Base-by-base conservation (phyloP, 75 land plant genomes). In the Isoetes taiwanensis region DNA sequence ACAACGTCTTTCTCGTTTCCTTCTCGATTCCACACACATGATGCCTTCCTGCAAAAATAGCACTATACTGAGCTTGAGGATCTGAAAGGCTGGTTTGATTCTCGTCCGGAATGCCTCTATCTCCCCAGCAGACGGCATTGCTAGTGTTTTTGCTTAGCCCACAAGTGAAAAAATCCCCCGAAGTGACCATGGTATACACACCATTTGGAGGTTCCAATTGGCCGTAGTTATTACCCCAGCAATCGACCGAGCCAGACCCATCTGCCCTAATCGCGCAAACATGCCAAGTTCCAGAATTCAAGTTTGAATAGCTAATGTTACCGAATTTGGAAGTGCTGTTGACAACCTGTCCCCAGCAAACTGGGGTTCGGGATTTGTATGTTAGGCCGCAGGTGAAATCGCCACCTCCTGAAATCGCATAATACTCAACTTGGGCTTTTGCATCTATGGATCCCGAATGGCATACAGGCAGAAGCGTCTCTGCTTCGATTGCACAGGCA, bases 111-210 rank as follows among this genome's bases (percentile, higher is more conserved):
- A 75, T 66, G 2, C 19, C 19, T 0, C 17, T n/a, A 3, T 58
- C 61, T 24, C 81, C 85, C 81, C 85, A 81, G 28, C 85, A 81
- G 8, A 62, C 21, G 27, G 70, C 31, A n/a, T 61, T 65, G 0
- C 75, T 71, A 6, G 58, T 70, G 6, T 70, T 62, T 17, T 43
- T 43, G 2, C 37, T 52, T 24, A 58, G n/a, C 2, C 78, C 85
- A 46, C 85, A 81, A 20, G 67, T 69, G 32, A 81, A 75, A 0
- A 64, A 78, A 8, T 69, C 69, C 0, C 85, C 85, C 9, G 85
- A 21, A 34, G 26, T 58, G 28, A 52, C 41, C 0, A 8, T 21
- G 1, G 72, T 52, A 23, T 34, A 5, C 10, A 39, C 14, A 1
- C 24, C 42, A 28, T 32, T 1, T 21, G 31, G 9, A 16, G 32